phyloP scores from a whole-genome alignment of 2,329 filamentous ascomycete species.

The Stemphylium beticola region DNA sequence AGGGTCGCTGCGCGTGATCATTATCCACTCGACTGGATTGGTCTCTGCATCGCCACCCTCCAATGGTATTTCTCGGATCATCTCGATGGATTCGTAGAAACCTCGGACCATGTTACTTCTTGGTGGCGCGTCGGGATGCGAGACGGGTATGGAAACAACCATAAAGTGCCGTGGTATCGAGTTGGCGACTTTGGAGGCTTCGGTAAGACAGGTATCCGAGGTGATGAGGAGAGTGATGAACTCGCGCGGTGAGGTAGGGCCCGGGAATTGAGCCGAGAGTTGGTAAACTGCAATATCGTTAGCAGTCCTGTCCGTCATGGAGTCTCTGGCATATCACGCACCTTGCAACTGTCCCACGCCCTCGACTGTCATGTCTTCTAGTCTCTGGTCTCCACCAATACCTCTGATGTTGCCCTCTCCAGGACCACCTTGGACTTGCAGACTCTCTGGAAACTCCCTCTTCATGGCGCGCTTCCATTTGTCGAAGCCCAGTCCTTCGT shows the following conservation, averaged over 20 bases:
- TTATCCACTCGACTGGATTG: slow-evolving; percentile 85
- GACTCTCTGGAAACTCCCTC: slow-evolving; percentile 78
- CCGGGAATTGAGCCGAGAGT: slow-evolving; percentile 87
- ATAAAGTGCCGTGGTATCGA: slow-evolving; percentile 73
- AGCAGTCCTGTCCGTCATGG: background rate
- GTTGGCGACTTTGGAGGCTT: slow-evolving; percentile 51
- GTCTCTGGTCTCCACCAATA: slow-evolving; percentile 77
- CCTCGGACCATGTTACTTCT: slow-evolving; percentile 79
- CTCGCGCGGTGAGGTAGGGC: slow-evolving; percentile 84
- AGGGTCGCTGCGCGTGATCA: slow-evolving; percentile 88
- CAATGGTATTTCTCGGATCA: slow-evolving; percentile 81
- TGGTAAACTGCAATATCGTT: slow-evolving; percentile 69
- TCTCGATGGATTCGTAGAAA: slow-evolving; percentile 88
- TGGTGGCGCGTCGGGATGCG: slow-evolving; percentile 74
- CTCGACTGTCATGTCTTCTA: slow-evolving; percentile 68
- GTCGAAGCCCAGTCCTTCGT: slow-evolving; percentile 77
- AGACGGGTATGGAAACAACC: slow-evolving; percentile 84
- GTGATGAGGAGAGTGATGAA: slow-evolving; percentile 82
- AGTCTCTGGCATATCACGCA: slow-evolving; percentile 55
- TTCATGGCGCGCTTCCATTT: slow-evolving; percentile 79
- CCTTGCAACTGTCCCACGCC: slow-evolving; percentile 69
- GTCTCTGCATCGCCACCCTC: slow-evolving; percentile 56
- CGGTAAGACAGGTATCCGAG: slow-evolving; percentile 61
- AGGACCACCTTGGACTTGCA: slow-evolving; percentile 72
- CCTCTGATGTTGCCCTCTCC: slow-evolving; percentile 80